Percentiles rank a stretch among this genome's conserved stretches.
phyloP scores from a whole-genome alignment of 306 rosid species.

The Elaeagnus macrophylla region DNA sequence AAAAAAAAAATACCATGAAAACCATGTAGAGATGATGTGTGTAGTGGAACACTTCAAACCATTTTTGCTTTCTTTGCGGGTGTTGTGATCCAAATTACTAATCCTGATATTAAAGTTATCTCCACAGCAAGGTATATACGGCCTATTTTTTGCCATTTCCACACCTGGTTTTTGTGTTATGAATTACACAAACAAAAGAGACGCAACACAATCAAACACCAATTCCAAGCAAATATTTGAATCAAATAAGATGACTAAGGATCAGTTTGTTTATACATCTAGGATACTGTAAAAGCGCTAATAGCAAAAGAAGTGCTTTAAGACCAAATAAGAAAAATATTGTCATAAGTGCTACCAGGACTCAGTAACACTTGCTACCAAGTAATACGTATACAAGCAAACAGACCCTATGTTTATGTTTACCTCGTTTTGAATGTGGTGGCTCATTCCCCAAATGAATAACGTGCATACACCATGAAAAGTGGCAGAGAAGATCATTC shows the following conservation, averaged over 20 bases:
- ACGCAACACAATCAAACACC: slow-evolving; percentile 2
- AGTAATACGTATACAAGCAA: not conserved
- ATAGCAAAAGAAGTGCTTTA: too few species aligned
- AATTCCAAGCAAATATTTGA: not conserved
- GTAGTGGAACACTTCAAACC: slow-evolving; percentile 77
- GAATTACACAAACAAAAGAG: slow-evolving; percentile 5
- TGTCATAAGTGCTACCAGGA: too few species aligned
- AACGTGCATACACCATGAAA: slow-evolving; percentile 73
- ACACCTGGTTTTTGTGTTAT: slow-evolving; percentile 32
- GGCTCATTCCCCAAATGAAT: slow-evolving; percentile 72
- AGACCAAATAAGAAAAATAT: too few species aligned
- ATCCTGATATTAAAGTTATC: slow-evolving; percentile 47
- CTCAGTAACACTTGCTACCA: too few species aligned
- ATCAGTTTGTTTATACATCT: too few species aligned
- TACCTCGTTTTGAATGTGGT: slow-evolving; percentile 67
- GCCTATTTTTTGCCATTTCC: slow-evolving; percentile 79
- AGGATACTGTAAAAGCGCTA: too few species aligned
- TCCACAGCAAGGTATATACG: slow-evolving; percentile 79
- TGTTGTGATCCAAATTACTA: slow-evolving; percentile 70
- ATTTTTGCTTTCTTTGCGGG: slow-evolving; percentile 74
- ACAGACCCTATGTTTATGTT: slow-evolving; percentile 1
- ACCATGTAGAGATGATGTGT: slow-evolving; percentile 69
- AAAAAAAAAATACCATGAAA: slow-evolving; percentile 70
- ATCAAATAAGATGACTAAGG: too few species aligned
- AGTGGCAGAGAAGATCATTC: slow-evolving; percentile 61